These are phyloP conservation scores for Amanita subjunquillea DNA, from an alignment of 768 basidiomycete genomes.

Conservation along the genomic window DNA sequence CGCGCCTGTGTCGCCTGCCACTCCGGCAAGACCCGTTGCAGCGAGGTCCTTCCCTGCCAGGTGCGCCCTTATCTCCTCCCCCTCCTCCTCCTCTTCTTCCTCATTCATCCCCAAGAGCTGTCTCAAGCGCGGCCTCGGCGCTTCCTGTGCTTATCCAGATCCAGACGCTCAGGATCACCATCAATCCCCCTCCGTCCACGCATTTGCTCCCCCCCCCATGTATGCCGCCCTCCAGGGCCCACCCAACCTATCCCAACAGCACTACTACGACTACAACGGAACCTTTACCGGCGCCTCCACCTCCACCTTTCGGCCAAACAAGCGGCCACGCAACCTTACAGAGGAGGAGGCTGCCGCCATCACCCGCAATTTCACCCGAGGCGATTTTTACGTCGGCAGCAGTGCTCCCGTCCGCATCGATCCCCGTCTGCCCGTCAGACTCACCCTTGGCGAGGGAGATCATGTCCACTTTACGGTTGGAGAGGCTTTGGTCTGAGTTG, in stretches of 20 bases:
- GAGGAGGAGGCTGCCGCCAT: slow-evolving; percentile 80
- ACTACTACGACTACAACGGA: slow-evolving; percentile 73
- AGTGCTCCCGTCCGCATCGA: slow-evolving; percentile 80
- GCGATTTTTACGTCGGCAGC: slow-evolving; percentile 74
- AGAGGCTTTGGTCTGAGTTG: slow-evolving; percentile 26
- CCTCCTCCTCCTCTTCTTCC: not conserved
- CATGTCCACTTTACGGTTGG: slow-evolving; percentile 60
- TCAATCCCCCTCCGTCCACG: slow-evolving; percentile 25
- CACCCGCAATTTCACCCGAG: slow-evolving; percentile 71
- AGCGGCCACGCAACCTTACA: slow-evolving; percentile 70
- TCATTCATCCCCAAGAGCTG: slow-evolving; percentile 44
- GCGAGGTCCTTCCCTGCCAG: slow-evolving; percentile 77
- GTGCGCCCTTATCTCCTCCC: slow-evolving; percentile 20
- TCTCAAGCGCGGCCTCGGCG: slow-evolving; percentile 68
- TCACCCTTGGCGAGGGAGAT: slow-evolving; percentile 75
- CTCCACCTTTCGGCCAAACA: slow-evolving; percentile 71
- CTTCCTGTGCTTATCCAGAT: slow-evolving; percentile 67
- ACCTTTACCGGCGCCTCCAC: slow-evolving; percentile 59
- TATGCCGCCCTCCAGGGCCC: slow-evolving; percentile 36
- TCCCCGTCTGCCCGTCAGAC: slow-evolving; percentile 66
- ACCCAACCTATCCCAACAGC: slow-evolving; percentile 46
- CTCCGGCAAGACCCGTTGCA: slow-evolving; percentile 75
- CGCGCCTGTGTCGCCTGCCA: slow-evolving; percentile 77
- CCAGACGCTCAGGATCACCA: slow-evolving; percentile 51
- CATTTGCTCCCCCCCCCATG: slow-evolving; percentile 38